Evolutionary conservation across 495 filamentous ascomycete genomes (phyloP).

Genomic region (Pyronema domesticum): DNA sequence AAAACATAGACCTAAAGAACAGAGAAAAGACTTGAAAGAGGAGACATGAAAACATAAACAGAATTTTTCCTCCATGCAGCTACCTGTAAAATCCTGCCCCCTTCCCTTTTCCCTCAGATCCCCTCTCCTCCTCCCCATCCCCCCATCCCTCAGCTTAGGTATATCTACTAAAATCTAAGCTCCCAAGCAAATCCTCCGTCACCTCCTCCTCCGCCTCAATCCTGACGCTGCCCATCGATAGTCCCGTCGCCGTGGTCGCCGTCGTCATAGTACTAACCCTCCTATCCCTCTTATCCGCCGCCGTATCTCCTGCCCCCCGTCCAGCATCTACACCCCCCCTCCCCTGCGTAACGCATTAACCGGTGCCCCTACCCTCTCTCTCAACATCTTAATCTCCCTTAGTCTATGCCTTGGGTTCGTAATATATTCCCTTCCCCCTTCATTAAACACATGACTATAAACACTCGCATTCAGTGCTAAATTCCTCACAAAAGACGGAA

Average conservation of each 20-base stretch:
- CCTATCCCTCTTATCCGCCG: constrained; percentile 5
- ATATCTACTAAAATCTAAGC: constrained; percentile 23
- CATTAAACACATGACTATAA: constrained; percentile 78
- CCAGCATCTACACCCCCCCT: too few relatives aligned
- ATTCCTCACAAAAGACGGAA: constrained; percentile 77
- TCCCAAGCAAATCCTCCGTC: constrained; percentile 20
- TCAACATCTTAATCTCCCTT: constrained; percentile 62
- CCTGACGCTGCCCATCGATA: constrained; percentile 16
- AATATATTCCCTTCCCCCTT: constrained; percentile 64
- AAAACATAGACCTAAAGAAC: too few relatives aligned
- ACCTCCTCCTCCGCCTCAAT: constrained; percentile 15
- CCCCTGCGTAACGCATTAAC: constrained; percentile 4
- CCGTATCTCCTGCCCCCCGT: too few relatives aligned
- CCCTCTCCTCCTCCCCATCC: too few relatives aligned
- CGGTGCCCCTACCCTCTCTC: constrained; percentile 35
- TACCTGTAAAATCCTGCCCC: too few relatives aligned
- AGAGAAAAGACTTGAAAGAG: too few relatives aligned
- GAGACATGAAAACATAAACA: too few relatives aligned
- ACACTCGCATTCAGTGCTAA: constrained; percentile 86
- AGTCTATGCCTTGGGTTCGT: constrained; percentile 81
- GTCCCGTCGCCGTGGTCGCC: constrained; percentile 11
- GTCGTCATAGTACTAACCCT: constrained; percentile 19
- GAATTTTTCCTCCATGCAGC: too few relatives aligned
- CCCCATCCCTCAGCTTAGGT: constrained; percentile 6
- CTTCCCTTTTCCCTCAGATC: too few relatives aligned